phyloP scores from a whole-genome alignment of 2,329 filamentous ascomycete genomes.

The Penicillium crustosum region DNA sequence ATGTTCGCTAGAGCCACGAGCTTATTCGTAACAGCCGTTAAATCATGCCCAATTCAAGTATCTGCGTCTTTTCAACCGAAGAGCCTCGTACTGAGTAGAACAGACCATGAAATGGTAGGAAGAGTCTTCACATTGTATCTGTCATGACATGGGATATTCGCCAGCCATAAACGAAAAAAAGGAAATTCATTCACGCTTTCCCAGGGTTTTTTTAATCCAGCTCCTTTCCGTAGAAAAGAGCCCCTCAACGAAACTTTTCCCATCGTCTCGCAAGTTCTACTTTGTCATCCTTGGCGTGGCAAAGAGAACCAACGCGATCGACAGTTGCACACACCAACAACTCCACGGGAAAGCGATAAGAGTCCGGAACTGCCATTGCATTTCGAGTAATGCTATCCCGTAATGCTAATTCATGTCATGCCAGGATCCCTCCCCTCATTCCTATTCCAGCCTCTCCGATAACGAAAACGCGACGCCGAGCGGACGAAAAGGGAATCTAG shows the following conservation, averaged over 20 bases:
- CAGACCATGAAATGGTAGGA: conserved; percentile 22
- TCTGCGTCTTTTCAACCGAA: not conserved
- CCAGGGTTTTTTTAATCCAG: conserved; percentile 31
- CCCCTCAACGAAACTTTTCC: conserved; percentile 31
- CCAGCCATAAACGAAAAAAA: conserved; percentile 41
- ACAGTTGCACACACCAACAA: conserved; percentile 37
- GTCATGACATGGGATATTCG: conserved; percentile 41
- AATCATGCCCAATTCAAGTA: not conserved
- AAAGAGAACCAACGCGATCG: conserved; percentile 33
- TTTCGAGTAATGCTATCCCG: conserved; percentile 35
- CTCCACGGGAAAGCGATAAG: conserved; percentile 38
- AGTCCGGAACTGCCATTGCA: conserved; percentile 36
- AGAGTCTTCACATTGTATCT: conserved; percentile 40
- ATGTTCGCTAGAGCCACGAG: not conserved
- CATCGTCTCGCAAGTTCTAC: conserved; percentile 24
- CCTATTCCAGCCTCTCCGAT: conserved; percentile 38
- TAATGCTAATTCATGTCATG: conserved; percentile 41
- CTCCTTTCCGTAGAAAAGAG: conserved; percentile 23
- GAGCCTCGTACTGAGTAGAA: conserved; percentile 7
- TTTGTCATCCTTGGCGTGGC: conserved; percentile 23
- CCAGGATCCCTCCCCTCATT: conserved; percentile 35
- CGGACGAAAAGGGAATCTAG: conserved; percentile 37
- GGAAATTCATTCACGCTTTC: conserved; percentile 42
- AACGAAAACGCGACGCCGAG: conserved; percentile 41
- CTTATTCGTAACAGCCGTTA: not conserved